phyloP scores from a whole-genome alignment of 169 alveolate species.

The Neospora caninum region DNA sequence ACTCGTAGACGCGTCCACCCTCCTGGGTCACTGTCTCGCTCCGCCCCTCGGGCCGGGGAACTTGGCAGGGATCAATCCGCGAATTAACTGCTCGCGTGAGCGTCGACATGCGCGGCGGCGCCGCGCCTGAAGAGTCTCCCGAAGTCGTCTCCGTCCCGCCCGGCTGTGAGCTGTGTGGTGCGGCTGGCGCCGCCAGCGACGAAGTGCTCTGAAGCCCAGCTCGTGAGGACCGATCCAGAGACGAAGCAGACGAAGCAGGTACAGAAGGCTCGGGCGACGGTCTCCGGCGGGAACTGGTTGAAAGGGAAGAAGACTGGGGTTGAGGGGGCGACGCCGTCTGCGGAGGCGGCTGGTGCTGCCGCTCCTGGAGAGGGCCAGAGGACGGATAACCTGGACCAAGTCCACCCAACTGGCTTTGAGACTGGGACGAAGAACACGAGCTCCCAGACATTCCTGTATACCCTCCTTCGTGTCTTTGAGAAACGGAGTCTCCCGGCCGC shows the following conservation, averaged over 20 bases:
- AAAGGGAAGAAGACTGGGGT: not conserved
- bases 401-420: not conserved
- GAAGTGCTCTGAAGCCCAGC: not conserved
- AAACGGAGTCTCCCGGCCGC: too few species aligned
- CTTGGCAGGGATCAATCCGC: slow-evolving; percentile 64
- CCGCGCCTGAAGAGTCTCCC: not conserved
- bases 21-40: slow-evolving; percentile 25
- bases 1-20: slow-evolving; percentile 47
- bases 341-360: not conserved
- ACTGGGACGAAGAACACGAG: not conserved
- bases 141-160: not conserved
- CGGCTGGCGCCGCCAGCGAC: not conserved
- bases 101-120: not conserved
- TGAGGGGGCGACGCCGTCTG: not conserved
- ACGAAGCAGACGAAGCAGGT: not conserved
- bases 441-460: not conserved
- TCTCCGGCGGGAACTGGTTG: not conserved
- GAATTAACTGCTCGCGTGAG: slow-evolving; percentile 57
- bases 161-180: not conserved
- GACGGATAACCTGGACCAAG: not conserved
- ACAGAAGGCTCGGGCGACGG: not conserved
- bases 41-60: slow-evolving; percentile 66
- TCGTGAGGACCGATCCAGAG: too few species aligned
- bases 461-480: too few species aligned
- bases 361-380: not conserved